Percentiles rank a stretch among this genome's conserved stretches.
These are phyloP conservation scores for Balamuthia mandrillaris DNA, from an alignment of 208 protist species.

Conservation along the genomic window DNA sequence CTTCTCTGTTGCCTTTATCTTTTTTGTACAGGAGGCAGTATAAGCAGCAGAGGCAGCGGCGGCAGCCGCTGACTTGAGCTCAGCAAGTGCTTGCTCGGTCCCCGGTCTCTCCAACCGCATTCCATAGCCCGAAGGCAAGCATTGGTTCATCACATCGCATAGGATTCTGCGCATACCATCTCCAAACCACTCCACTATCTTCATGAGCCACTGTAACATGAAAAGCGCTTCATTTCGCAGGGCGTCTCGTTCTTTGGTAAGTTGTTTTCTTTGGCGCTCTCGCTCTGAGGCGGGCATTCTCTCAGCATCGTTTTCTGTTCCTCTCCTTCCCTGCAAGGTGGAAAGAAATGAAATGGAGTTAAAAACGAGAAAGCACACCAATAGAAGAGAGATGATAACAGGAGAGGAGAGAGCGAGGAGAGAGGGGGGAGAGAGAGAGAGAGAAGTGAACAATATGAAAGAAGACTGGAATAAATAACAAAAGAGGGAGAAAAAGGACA, in stretches of 20 bases:
- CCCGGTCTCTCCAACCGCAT: no score
- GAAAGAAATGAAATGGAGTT: background rate
- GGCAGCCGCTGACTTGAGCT: background rate
- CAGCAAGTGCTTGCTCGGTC: no score
- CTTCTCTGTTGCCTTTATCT: background rate
- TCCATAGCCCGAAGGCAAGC: no score
- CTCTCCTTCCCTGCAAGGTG: background rate
- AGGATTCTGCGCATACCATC: slow-evolving; percentile 2
- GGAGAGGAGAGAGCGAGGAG: background rate
- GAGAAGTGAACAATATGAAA: no score
- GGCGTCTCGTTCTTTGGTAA: background rate
- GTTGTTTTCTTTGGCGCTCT: background rate
- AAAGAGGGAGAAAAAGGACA: no score
- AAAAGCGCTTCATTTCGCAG: background rate
- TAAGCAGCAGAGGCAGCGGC: background rate
- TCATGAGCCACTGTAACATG: slow-evolving; percentile 1
- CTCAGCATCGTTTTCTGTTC: background rate
- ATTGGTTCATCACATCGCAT: background rate
- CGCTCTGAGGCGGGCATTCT: background rate
- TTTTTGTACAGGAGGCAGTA: background rate
- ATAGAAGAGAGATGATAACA: no score
- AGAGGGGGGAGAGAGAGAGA: background rate
- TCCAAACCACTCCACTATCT: slow-evolving; percentile 21
- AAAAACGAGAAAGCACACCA: background rate
- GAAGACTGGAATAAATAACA: no score